A percentile compares a stretch with the other conserved stretches of the same genome.
Evolutionary conservation across 495 filamentous ascomycete species (phyloP).

Genomic region (Neurospora sp.): DNA sequence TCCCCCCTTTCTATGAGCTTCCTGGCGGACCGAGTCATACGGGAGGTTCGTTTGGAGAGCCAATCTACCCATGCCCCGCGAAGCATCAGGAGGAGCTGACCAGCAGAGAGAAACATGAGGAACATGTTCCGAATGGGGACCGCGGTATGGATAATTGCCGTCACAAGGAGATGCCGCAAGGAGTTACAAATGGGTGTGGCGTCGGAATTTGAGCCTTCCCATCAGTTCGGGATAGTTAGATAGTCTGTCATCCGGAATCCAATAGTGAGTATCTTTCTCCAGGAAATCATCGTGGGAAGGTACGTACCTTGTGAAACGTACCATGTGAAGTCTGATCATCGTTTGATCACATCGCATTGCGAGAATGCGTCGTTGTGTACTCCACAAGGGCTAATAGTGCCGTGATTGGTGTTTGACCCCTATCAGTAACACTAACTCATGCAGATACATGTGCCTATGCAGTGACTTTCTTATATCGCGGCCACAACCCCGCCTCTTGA

Average conservation of each 20-base stretch:
- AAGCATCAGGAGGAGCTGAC: neutral
- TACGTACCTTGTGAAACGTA: neutral
- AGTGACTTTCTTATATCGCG: neutral
- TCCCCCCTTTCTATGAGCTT: conserved; percentile 5
- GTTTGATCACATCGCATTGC: neutral
- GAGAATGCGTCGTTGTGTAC: neutral
- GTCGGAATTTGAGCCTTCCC: neutral
- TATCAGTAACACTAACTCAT: neutral
- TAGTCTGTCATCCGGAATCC: neutral
- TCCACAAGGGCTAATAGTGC: neutral
- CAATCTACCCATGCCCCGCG: neutral
- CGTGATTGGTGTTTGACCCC: neutral
- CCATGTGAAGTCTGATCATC: neutral
- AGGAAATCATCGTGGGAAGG: neutral
- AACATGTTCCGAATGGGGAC: neutral
- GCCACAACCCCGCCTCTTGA: neutral
- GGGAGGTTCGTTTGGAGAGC: conserved; percentile 1
- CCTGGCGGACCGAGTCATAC: neutral
- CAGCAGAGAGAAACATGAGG: neutral
- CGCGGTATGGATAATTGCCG: neutral
- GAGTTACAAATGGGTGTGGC: neutral
- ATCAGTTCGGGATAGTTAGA: neutral
- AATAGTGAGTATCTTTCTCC: neutral
- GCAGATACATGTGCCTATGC: neutral
- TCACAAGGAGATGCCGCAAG: neutral